phyloP scores from a whole-genome alignment of 139 green algal species.

The Tetraselmis chui region DNA sequence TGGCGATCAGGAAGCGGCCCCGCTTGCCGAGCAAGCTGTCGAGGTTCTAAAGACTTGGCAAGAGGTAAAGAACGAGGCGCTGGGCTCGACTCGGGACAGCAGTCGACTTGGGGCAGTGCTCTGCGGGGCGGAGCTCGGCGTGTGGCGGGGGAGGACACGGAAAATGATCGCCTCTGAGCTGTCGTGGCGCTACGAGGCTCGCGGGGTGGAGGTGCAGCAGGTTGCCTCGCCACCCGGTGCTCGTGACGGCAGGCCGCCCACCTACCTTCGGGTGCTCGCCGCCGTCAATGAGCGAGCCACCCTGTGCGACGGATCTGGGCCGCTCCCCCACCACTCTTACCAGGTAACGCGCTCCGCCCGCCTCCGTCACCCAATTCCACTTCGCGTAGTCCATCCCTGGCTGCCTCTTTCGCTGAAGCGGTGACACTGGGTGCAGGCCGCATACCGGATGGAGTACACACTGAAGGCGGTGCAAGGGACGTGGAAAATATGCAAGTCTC shows the following conservation, averaged over 20 bases:
- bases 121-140: neutral
- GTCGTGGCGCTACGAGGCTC: neutral
- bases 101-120: neutral
- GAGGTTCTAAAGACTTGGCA: too few species aligned
- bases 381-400: neutral
- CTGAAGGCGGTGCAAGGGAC: neutral
- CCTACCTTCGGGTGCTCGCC: neutral
- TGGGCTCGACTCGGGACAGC: neutral
- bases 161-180: neutral
- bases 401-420: neutral
- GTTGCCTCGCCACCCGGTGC: neutral
- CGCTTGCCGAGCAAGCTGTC: too few species aligned
- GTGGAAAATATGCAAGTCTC: neutral
- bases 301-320: neutral
- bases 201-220: neutral
- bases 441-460: neutral
- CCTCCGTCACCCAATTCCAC: neutral
- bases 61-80: neutral
- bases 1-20: too few species aligned
- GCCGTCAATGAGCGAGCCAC: neutral
- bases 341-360: neutral
- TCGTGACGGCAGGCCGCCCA: too few species aligned
- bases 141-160: neutral
- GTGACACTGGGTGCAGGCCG: neutral
- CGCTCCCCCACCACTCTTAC: neutral